These are phyloP conservation scores for Kazachstania bromeliacearum DNA, from an alignment of 805 yeast genomes.

Conservation along the genomic window DNA sequence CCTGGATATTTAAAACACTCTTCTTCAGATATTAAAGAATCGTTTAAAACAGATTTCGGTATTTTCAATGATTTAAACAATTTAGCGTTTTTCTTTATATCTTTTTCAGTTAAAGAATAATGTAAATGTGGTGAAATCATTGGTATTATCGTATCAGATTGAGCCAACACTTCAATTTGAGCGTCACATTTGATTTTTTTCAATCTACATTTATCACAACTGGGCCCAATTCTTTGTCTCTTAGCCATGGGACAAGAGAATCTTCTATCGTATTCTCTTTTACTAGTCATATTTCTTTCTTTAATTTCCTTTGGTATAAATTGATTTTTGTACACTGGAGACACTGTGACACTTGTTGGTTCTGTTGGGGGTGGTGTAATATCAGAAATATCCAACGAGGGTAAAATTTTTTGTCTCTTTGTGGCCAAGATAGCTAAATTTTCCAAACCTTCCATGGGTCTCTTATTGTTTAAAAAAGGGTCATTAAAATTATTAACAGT, in stretches of 20 bases:
- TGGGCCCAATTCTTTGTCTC: slow-evolving; percentile 66
- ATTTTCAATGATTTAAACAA: slow-evolving; percentile 2
- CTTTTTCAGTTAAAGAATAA: slow-evolving; percentile 13
- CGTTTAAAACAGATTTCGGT: slow-evolving; percentile 1
- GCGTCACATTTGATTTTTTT: slow-evolving; percentile 73
- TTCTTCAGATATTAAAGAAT: no score
- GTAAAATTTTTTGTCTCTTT: slow-evolving; percentile 13
- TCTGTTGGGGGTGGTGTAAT: slow-evolving; percentile 9
- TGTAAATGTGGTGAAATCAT: slow-evolving; percentile 16
- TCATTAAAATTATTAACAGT: not conserved
- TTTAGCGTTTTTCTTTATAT: slow-evolving; percentile 5
- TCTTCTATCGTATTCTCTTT: not conserved
- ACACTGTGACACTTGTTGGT: not conserved
- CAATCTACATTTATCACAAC: slow-evolving; percentile 64
- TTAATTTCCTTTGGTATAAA: no score
- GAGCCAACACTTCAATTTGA: slow-evolving; percentile 37
- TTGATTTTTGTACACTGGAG: slow-evolving; percentile 1
- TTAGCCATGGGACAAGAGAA: slow-evolving; percentile 8
- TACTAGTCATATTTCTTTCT: not conserved
- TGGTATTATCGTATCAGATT: slow-evolving; percentile 16
- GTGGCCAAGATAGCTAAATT: slow-evolving; percentile 17
- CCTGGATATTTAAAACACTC: no score
- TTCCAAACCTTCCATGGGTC: slow-evolving; percentile 13
- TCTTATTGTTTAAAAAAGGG: not conserved
- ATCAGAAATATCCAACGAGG: slow-evolving; percentile 2